These are phyloP conservation scores for Theobroma grandiflorum DNA, from an alignment of 441 rosid species.

Conservation along the genomic window DNA sequence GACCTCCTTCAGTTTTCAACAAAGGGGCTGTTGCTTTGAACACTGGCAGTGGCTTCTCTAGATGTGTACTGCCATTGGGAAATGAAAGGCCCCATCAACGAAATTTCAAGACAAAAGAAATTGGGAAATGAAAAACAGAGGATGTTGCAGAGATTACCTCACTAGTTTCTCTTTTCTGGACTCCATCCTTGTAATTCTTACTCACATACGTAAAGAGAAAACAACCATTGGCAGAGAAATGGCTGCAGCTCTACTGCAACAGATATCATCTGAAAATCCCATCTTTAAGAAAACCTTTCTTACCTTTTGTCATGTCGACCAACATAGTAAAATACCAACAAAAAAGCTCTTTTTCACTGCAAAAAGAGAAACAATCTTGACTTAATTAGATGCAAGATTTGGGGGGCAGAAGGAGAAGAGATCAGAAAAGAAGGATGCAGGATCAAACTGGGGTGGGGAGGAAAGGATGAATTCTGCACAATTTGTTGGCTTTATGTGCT, in stretches of 20 bases:
- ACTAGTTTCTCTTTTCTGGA: constrained; percentile 60
- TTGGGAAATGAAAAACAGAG: constrained; percentile 14
- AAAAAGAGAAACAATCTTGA: neutral
- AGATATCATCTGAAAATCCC: constrained; percentile 1
- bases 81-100: neutral
- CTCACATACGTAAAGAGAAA: neutral
- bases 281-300: neutral
- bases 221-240: neutral
- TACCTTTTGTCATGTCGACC: neutral
- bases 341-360: neutral
- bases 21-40: constrained; percentile 51
- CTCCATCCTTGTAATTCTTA: constrained; percentile 45
- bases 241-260: neutral
- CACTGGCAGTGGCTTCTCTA: constrained; percentile 49
- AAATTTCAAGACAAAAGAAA: constrained; percentile 24
- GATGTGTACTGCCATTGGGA: constrained; percentile 25
- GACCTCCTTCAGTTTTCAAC: constrained; percentile 43
- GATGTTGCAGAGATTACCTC: constrained; percentile 42
- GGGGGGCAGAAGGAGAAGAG: constrained; percentile 17
- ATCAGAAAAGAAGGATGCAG: neutral
- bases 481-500: constrained; percentile 29
- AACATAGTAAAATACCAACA: neutral
- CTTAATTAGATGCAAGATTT: neutral
- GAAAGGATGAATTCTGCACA: neutral
- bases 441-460: neutral